Base-by-base conservation (phyloP, 2,329 filamentous ascomycete genomes). In the Ceratocystis destructans region DNA sequence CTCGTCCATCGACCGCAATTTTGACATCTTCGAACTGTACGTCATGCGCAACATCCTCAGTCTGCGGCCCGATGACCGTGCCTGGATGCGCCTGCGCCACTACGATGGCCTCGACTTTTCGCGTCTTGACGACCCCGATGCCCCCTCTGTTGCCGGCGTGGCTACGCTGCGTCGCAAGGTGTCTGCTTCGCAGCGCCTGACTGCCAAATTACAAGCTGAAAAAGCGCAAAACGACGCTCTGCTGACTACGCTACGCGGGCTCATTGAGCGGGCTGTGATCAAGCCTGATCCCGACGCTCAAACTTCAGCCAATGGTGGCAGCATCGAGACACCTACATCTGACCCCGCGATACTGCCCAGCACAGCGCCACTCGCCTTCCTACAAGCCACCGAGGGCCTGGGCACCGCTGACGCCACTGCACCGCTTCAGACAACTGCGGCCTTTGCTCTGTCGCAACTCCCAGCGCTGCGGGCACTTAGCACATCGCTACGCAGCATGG, bases 11-110 rank as follows among this genome's bases (percentile, higher is more conserved):
- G 89, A 94, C 76, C 88, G 87, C 75, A 89, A 89, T 70, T 93
- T 93, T 73, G 89, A 94, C 78, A 86, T 88, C 69, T 87, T 93
- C 72, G 89, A 94, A 78, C 88, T 99, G 66, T 96, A 93, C 77
- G 87, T 90, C 64, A 80, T 99, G 79, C 82, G 90, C 70, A 96
- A 96, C 73, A 88, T 92, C 71, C 77, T 94, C 69, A 87, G 83
- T 50, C 84, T 93, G 48, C 74, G 75, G 45, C 83, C 83, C 62
- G 83, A 86, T 33, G 88, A 93, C 69, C 79, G 88, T 71, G 82
- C 84, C 67, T 96, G 88, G 84, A 86, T 97, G 70, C 80, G 87
- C 64, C 78, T 99, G 69, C 83, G 83, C 61, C 93, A 97, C 79
- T 96, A 99, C 77, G 85, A 91, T 74, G 89, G 79, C 0, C 73